Evolutionary conservation across 345 rosid genomes (phyloP).

Genomic region (Citrus australasica): DNA sequence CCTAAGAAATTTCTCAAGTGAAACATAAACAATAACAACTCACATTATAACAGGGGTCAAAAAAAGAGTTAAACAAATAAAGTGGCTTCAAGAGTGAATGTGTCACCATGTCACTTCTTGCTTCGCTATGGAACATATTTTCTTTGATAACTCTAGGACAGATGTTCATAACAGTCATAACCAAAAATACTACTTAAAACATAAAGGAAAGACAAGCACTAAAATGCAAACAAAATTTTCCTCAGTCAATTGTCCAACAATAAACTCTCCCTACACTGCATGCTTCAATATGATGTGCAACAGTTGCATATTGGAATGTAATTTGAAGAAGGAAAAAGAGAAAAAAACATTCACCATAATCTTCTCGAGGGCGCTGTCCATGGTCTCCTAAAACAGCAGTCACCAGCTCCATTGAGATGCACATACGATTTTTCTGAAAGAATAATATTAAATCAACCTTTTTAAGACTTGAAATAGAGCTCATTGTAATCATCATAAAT

Average conservation of each 20-base stretch:
- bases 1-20: not conserved
- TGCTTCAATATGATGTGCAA: not conserved
- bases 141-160: not conserved
- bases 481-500: not conserved
- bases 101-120: not conserved
- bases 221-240: not conserved
- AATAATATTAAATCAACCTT: slow-evolving; percentile 4
- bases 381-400: slow-evolving; percentile 99
- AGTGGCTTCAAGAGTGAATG: not conserved
- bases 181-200: not conserved
- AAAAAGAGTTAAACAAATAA: not conserved
- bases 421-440: slow-evolving; percentile 66
- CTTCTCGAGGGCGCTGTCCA: slow-evolving; percentile 89
- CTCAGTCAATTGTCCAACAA: not conserved
- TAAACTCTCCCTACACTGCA: not conserved
- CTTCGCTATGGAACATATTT: not conserved
- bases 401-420: slow-evolving; percentile 96
- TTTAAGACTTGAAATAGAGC: not conserved
- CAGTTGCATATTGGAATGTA: not conserved
- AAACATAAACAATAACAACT: not conserved
- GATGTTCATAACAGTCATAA: not conserved
- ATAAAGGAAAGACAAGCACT: not conserved
- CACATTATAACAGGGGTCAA: not conserved
- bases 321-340: slow-evolving; percentile 6
- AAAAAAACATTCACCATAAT: slow-evolving; percentile 52